Conservation (phyloP, 2,329 filamentous ascomycete genomes). For the Aureobasidium sp. region DNA sequence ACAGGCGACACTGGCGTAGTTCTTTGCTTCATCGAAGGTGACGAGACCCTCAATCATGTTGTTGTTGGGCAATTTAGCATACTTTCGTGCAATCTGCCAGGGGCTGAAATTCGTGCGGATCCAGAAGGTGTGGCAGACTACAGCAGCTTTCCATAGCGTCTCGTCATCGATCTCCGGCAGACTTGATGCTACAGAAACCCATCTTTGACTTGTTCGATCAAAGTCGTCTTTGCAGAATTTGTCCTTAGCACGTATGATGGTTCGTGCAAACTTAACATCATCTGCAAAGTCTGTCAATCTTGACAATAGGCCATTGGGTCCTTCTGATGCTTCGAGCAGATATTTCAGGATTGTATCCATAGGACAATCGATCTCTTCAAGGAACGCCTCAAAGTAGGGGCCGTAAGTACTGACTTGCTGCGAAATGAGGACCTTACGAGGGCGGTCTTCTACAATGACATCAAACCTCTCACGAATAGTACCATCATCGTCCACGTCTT, state of each 20-base stretch:
- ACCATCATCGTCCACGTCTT: slow-evolving; percentile 25
- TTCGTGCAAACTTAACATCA: not conserved
- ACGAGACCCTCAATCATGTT: slow-evolving; percentile 17
- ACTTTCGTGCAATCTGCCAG: slow-evolving; percentile 1
- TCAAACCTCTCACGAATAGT: slow-evolving; percentile 26
- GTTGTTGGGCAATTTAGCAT: slow-evolving; percentile 14
- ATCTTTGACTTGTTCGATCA: slow-evolving; percentile 25
- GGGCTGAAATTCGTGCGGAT: slow-evolving; percentile 31
- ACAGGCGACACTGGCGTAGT: slow-evolving; percentile 17
- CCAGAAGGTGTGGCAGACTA: slow-evolving; percentile 32
- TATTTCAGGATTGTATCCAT: slow-evolving; percentile 35
- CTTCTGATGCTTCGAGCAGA: slow-evolving; percentile 28
- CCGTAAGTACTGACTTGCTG: slow-evolving; percentile 32
- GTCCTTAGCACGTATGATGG: slow-evolving; percentile 16
- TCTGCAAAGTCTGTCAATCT: not conserved
- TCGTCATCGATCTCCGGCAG: slow-evolving; percentile 24
- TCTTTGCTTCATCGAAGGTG: slow-evolving; percentile 1
- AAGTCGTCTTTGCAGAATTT: slow-evolving; percentile 29
- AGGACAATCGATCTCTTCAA: slow-evolving; percentile 29
- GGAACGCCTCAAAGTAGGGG: slow-evolving; percentile 29
- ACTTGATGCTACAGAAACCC: slow-evolving; percentile 26
- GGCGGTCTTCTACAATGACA: slow-evolving; percentile 25
- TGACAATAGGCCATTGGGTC: not conserved
- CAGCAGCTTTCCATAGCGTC: slow-evolving; percentile 27
- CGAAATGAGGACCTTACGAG: slow-evolving; percentile 27